Conservation (phyloP, 1,139 yeast species). For the Suhomyces kunorum region DNA sequence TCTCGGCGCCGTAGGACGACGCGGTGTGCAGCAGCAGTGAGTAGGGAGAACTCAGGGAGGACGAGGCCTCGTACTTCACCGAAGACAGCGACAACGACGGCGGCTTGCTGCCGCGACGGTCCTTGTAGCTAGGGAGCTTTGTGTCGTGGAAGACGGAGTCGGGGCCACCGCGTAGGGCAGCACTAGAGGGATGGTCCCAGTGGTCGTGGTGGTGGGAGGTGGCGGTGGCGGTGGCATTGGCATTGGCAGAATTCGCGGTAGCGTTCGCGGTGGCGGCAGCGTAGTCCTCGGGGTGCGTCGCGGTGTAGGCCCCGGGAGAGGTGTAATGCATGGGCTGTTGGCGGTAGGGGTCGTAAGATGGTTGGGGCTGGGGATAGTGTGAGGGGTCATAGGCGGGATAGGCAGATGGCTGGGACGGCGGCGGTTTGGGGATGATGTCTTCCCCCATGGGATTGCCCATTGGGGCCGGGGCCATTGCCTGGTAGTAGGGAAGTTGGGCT, state of each 20-base stretch:
- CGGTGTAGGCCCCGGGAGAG: constrained; percentile 2
- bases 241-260: too few species aligned
- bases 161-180: not conserved
- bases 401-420: not conserved
- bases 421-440: constrained; percentile 4
- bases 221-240: too few species aligned
- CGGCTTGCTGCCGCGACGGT: constrained; percentile 1
- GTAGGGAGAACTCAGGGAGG: constrained; percentile 6
- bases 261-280: too few species aligned
- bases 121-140: constrained; percentile 5
- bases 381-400: constrained; percentile 3
- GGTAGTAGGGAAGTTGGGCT: constrained; percentile 7
- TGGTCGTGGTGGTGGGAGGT: constrained; percentile 1
- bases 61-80: constrained; percentile 6
- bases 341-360: constrained; percentile 4
- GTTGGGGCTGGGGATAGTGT: constrained; percentile 1
- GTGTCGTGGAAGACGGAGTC: not conserved
- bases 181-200: constrained; percentile 5
- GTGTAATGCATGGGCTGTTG: constrained; percentile 4
- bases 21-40: not conserved
- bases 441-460: not conserved
- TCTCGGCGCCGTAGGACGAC: constrained; percentile 1
- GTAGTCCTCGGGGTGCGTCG: constrained; percentile 5
- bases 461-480: not conserved
- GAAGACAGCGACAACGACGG: constrained; percentile 8